These are phyloP conservation scores for Ustilago bromivora DNA, from an alignment of 1,284 basidiomycete genomes.

Conservation along the genomic window DNA sequence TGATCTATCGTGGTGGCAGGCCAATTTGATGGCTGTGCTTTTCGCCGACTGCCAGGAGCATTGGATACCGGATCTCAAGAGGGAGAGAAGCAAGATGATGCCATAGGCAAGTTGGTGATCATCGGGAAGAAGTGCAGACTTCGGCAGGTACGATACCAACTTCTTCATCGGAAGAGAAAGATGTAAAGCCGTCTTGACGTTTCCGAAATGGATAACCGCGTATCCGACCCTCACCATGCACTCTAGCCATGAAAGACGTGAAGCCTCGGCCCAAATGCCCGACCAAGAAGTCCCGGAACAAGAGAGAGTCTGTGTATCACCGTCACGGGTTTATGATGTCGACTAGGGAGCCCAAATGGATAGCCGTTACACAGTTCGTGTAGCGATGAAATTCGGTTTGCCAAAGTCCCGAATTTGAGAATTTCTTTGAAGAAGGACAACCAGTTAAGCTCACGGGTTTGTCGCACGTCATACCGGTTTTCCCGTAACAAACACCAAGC, in stretches of 20 bases:
- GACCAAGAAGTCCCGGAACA: not conserved
- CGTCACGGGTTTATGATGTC: not conserved
- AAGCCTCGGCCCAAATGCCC: not conserved
- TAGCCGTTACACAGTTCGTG: not conserved
- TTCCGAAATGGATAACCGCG: not conserved
- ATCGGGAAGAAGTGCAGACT: not conserved
- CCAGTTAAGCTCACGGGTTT: not conserved
- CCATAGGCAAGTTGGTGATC: not conserved
- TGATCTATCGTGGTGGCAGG: slow-evolving; percentile 30
- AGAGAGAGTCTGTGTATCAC: not conserved
- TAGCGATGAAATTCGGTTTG: not conserved
- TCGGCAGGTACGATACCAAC: not conserved
- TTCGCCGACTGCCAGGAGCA: not conserved
- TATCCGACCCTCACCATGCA: too few relatives aligned
- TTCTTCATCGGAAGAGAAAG: not conserved
- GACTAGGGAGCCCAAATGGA: not conserved
- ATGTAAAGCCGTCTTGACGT: not conserved
- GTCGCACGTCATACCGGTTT: slow-evolving; percentile 2
- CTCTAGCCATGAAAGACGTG: too few relatives aligned
- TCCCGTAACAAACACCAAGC: not conserved
- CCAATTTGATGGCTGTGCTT: slow-evolving; percentile 1
- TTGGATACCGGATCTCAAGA: not conserved
- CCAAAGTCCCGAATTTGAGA: not conserved
- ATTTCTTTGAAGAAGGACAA: not conserved
- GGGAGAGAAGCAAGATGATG: too few relatives aligned